Evolutionary conservation across 2,329 filamentous ascomycete genomes (phyloP).

Genomic region (Dendryphion nanum): DNA sequence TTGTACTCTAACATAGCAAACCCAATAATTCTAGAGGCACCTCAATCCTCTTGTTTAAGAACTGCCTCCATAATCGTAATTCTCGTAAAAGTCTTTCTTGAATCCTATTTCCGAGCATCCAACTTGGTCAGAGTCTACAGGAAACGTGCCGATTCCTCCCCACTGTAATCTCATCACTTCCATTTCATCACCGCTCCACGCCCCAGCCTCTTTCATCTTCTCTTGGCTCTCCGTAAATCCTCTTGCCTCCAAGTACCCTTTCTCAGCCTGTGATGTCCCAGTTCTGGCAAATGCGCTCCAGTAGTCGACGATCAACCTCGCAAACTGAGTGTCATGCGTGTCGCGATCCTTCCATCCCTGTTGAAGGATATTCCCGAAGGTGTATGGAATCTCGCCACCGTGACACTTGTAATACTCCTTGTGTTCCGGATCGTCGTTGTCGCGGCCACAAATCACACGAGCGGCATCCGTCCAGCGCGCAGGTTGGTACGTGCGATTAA

Average conservation of each 20-base stretch:
- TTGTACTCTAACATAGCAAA: too few species aligned
- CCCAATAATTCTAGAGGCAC: too few species aligned
- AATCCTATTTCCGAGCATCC: not conserved
- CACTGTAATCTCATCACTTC: conserved; percentile 1
- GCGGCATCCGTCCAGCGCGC: conserved; percentile 16
- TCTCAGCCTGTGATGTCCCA: conserved; percentile 32
- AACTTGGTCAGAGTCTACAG: not conserved
- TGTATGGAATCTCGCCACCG: conserved; percentile 40
- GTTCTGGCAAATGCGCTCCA: conserved; percentile 36
- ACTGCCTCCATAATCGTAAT: not conserved
- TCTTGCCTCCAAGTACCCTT: conserved; percentile 29
- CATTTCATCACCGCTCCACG: too few species aligned
- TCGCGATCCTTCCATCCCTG: conserved; percentile 37
- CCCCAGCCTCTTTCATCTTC: conserved; percentile 22
- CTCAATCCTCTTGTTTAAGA: too few species aligned
- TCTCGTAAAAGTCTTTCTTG: not conserved
- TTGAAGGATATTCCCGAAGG: conserved; percentile 36
- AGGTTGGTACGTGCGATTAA: conserved; percentile 42
- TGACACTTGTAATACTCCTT: conserved; percentile 46
- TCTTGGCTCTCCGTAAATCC: conserved; percentile 26
- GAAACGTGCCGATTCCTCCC: not conserved
- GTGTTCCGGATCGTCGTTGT: conserved; percentile 32
- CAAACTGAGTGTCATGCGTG: conserved; percentile 35
- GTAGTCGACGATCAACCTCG: conserved; percentile 28
- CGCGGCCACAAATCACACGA: conserved; percentile 19